Percentiles rank a stretch among this genome's conserved stretches.
These are phyloP conservation scores for Arthrobotrys iridis DNA, from an alignment of 2,329 filamentous ascomycete species.

Conservation along the genomic window DNA sequence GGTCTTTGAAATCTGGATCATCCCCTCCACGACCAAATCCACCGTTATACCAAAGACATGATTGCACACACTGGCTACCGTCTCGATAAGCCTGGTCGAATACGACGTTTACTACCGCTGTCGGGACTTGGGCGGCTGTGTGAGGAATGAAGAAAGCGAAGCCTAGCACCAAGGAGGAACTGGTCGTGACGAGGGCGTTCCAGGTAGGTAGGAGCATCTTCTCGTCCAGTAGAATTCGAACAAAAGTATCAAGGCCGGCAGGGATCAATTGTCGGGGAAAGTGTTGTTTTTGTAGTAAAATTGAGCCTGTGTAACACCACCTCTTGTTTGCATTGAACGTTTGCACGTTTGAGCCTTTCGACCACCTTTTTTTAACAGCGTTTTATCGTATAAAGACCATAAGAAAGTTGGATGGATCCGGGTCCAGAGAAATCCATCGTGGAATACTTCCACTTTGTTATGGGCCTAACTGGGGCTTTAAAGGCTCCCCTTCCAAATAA, in stretches of 20 bases:
- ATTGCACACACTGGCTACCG: conserved; percentile 55
- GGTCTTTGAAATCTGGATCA: conserved; percentile 11
- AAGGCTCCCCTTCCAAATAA: conserved; percentile 25
- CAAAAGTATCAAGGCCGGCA: conserved; percentile 14
- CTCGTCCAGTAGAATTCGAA: conserved; percentile 12
- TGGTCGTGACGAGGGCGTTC: conserved; percentile 19
- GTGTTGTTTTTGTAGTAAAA: conserved; percentile 47
- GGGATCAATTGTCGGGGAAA: conserved; percentile 10
- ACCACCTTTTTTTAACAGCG: conserved; percentile 23
- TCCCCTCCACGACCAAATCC: conserved; percentile 54
- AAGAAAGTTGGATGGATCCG: conserved; percentile 27
- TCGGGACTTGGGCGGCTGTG: conserved; percentile 28
- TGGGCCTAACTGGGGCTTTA: conserved; percentile 39
- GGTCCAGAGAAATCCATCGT: conserved; percentile 39
- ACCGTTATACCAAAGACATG: conserved; percentile 57
- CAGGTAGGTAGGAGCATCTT: conserved; percentile 27
- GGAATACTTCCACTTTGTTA: conserved; percentile 28
- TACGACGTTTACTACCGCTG: conserved; percentile 34
- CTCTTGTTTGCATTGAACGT: conserved; percentile 25
- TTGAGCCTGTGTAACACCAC: conserved; percentile 43
- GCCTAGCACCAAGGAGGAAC: conserved; percentile 22
- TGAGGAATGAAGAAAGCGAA: conserved; percentile 9
- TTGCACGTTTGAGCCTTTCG: conserved; percentile 43
- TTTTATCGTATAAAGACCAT: conserved; percentile 43
- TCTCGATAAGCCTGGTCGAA: conserved; percentile 12